Evolutionary conservation across 2,329 filamentous ascomycete species (phyloP).

Genomic region (Ophiocordyceps camponoti-rufipedis): DNA sequence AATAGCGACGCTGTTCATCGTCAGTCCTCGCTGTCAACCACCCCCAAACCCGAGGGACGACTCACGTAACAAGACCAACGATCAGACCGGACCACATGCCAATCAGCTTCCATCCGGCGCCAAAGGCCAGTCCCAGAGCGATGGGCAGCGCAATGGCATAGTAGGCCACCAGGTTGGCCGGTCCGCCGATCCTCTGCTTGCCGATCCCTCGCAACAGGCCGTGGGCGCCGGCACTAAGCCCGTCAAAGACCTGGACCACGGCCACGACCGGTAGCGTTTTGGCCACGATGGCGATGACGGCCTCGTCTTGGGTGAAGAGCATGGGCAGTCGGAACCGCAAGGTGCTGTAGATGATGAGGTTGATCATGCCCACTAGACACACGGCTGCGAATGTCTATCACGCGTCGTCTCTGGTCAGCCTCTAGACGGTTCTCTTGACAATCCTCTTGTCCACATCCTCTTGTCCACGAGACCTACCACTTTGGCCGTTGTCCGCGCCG

Average conservation of each 20-base stretch:
- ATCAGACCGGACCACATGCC: conserved; percentile 72
- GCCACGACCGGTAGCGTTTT: conserved; percentile 63
- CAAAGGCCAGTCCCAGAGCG: conserved; percentile 62
- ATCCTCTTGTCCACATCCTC: too few species aligned
- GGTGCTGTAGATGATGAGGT: conserved; percentile 48
- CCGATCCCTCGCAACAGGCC: conserved; percentile 77
- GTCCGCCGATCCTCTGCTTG: conserved; percentile 76
- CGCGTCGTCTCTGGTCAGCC: neutral
- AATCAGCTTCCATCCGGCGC: conserved; percentile 53
- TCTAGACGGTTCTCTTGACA: too few species aligned
- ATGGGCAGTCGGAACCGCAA: conserved; percentile 58
- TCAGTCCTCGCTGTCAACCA: neutral
- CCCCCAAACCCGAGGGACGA: neutral
- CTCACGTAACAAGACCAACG: conserved; percentile 47
- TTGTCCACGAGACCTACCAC: conserved; percentile 35
- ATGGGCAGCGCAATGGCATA: conserved; percentile 76
- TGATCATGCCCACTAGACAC: conserved; percentile 57
- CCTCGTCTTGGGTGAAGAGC: conserved; percentile 58
- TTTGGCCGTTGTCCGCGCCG: conserved; percentile 63
- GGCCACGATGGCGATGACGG: conserved; percentile 51
- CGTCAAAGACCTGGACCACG: conserved; percentile 80
- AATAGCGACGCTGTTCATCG: conserved; percentile 21
- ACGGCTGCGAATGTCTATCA: conserved; percentile 40
- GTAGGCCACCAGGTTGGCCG: conserved; percentile 72
- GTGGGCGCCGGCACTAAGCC: conserved; percentile 60